phyloP scores from a whole-genome alignment of 768 basidiomycete species.

The Hemileccinum rubropunctum region DNA sequence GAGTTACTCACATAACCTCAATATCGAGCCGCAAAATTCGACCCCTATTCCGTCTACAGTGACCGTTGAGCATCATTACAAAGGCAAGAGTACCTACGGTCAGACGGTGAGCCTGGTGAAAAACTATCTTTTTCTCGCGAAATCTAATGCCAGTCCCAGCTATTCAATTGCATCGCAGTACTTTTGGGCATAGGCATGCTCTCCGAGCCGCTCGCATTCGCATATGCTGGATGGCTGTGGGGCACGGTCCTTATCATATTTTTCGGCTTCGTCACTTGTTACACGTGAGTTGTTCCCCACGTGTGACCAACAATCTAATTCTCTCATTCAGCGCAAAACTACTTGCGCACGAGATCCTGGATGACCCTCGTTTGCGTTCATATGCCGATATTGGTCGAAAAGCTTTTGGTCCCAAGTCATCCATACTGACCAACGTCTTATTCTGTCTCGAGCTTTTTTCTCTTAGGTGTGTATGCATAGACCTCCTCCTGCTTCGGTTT shows the following conservation, averaged over 20 bases:
- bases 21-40: conserved; percentile 2
- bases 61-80: conserved; percentile 26
- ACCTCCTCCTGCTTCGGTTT: background rate
- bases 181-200: conserved; percentile 87
- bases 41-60: conserved; percentile 1
- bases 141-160: conserved; percentile 37
- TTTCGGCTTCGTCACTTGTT: conserved; percentile 81
- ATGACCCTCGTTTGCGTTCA: conserved; percentile 68
- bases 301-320: conserved; percentile 3
- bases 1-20: background rate
- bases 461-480: conserved; percentile 51
- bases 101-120: conserved; percentile 52
- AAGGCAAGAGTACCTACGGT: conserved; percentile 67
- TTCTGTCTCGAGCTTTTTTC: conserved; percentile 90
- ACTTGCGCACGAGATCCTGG: conserved; percentile 70
- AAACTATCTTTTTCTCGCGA: background rate
- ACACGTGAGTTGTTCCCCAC: conserved; percentile 61
- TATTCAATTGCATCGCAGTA: conserved; percentile 89
- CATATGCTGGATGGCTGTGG: conserved; percentile 85
- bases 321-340: conserved; percentile 68
- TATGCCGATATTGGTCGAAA: conserved; percentile 89
- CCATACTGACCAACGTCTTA: conserved; percentile 60
- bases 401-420: conserved; percentile 78
- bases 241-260: conserved; percentile 72
- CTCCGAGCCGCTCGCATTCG: conserved; percentile 87